Evolutionary conservation across 2,329 filamentous ascomycete genomes (phyloP).

Genomic region (Paraphaeosphaeria sporulosa): DNA sequence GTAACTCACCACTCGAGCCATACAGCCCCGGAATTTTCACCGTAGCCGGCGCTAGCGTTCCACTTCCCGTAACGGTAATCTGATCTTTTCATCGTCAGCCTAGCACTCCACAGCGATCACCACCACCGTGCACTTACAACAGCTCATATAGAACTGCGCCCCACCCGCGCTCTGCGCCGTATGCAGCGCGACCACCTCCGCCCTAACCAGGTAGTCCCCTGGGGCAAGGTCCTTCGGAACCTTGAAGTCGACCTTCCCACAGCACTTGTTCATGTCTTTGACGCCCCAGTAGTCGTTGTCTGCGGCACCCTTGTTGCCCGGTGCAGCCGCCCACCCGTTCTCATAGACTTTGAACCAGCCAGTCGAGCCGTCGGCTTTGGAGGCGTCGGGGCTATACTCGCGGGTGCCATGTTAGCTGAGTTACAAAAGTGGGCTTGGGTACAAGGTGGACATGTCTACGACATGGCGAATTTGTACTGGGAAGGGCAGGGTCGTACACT

Average conservation of each 20-base stretch:
- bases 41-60: constrained; percentile 24
- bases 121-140: constrained; percentile 23
- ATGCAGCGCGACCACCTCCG: constrained; percentile 50
- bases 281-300: constrained; percentile 35
- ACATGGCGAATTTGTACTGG: too few relatives aligned
- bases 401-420: too few relatives aligned
- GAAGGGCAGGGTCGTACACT: too few relatives aligned
- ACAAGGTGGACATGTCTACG: too few relatives aligned
- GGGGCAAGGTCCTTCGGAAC: constrained; percentile 27
- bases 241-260: constrained; percentile 32
- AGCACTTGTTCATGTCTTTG: constrained; percentile 37
- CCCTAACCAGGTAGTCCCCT: constrained; percentile 38
- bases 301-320: constrained; percentile 33
- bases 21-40: constrained; percentile 39
- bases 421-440: too few relatives aligned
- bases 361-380: constrained; percentile 29
- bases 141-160: constrained; percentile 57
- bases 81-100: constrained; percentile 26
- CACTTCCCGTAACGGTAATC: constrained; percentile 32
- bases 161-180: constrained; percentile 50
- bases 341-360: constrained; percentile 49
- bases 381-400: constrained; percentile 54
- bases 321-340: constrained; percentile 38
- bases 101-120: neutral
- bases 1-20: constrained; percentile 16